A percentile compares a stretch with the other conserved stretches of the same genome.
phyloP scores from a whole-genome alignment of 768 basidiomycete genomes.

The Mycena vulgaris region DNA sequence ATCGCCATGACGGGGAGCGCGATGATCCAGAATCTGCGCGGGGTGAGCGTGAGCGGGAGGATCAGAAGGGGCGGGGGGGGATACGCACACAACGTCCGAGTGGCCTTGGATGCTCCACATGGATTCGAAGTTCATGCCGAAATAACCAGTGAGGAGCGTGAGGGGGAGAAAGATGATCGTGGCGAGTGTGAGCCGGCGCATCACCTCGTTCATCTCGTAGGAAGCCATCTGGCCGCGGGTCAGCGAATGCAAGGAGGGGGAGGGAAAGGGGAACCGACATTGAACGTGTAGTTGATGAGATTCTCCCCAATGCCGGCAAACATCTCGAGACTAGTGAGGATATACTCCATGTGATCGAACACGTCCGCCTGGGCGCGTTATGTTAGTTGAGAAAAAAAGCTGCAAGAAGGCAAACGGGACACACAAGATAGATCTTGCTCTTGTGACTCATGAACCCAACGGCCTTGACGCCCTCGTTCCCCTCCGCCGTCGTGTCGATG shows the following conservation, averaged over 20 bases:
- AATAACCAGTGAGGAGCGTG: constrained; percentile 72
- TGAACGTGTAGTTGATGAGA: constrained; percentile 83
- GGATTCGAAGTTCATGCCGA: constrained; percentile 73
- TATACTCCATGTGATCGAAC: constrained; percentile 84
- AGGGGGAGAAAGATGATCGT: constrained; percentile 82
- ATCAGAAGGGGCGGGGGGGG: background rate
- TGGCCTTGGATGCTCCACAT: constrained; percentile 66
- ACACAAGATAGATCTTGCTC: constrained; percentile 76
- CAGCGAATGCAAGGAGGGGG: background rate
- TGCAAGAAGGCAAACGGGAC: constrained; percentile 33
- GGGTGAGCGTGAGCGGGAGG: background rate
- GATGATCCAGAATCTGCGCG: constrained; percentile 75
- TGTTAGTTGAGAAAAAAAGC: background rate
- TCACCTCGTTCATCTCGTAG: constrained; percentile 80
- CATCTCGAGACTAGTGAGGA: constrained; percentile 80
- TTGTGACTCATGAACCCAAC: constrained; percentile 81
- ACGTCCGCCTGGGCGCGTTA: constrained; percentile 72
- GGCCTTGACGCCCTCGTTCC: constrained; percentile 57
- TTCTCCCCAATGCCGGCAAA: constrained; percentile 81
- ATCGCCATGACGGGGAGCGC: constrained; percentile 72
- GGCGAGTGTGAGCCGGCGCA: constrained; percentile 76
- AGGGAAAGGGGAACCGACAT: constrained; percentile 60
- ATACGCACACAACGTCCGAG: constrained; percentile 63
- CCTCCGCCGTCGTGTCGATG: constrained; percentile 56
- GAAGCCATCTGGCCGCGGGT: constrained; percentile 69